Evolutionary conservation across 2,329 filamentous ascomycete species (phyloP), one percentile per base, ranked within the genome.

Genomic region (Ophiostoma perfectum): DNA sequence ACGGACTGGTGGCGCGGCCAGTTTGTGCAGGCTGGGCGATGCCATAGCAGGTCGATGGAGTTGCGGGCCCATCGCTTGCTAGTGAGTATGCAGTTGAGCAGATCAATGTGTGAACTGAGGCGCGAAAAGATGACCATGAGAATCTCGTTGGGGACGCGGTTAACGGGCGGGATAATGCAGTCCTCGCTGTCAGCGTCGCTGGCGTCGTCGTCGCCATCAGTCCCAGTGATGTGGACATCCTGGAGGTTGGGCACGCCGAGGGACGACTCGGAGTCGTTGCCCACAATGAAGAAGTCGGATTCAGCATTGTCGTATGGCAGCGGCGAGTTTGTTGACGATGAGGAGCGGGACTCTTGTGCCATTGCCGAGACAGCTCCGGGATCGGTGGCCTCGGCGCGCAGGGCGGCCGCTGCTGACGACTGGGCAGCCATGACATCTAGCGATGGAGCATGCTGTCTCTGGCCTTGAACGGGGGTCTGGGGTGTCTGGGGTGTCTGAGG

Each of bases 221-320:
- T 64, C 18, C 88, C 86, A 73, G 84, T 84, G 72, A 87, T 87
- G 76, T 84, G 88, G 85, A 88, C 90, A 74, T 92, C 90, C 75
- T 88, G 88, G 70, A 92, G 84, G 70, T 90, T 90, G 63, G 90
- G 90, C 45, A 92, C 87, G 67, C 92, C 93, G 68, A 97, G 85
- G 0, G 94, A 97, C 0, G 94, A 97, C 77, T 95, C 86, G 4
- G 94, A 97, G 80, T 97, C 94, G 80, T 97, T 97, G 74, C 90
- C 89, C 69, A 85, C 86, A 77, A 90, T 89, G 78, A 95, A 95
- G 78, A 95, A 97, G 80, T 97, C 94, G 73, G 93, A 96, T 79
- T 97, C 94, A 76, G 93, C 90, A 79, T 96, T 92, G 75, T 92
- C 90, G 76, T 87, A 87, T 66, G 90, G 87, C 66, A 85, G 86